These are phyloP conservation scores for Haematococcus lacustris DNA, from an alignment of 139 green algal species.

Conservation along the genomic window DNA sequence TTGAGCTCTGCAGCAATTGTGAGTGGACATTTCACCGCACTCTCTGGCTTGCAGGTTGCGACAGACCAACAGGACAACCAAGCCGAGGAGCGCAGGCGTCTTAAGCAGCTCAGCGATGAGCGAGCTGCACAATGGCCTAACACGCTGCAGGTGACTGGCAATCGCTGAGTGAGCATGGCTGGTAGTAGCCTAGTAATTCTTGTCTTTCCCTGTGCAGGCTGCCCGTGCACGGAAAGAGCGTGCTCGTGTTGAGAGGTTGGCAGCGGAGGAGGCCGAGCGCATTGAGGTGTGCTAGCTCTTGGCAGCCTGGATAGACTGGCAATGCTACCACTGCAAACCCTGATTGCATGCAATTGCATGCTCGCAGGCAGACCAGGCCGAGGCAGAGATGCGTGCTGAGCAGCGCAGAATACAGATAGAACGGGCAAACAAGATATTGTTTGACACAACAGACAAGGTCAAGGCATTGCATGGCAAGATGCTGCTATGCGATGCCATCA, in stretches of 20 bases:
- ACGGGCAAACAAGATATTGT: slow-evolving; percentile 72
- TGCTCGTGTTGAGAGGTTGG: slow-evolving; percentile 32
- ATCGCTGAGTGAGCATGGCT: neutral
- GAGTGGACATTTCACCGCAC: too few relatives aligned
- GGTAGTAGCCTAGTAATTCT: neutral
- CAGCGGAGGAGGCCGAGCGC: slow-evolving; percentile 52
- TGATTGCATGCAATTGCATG: too few relatives aligned
- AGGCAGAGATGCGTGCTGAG: slow-evolving; percentile 47
- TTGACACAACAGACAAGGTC: slow-evolving; percentile 59
- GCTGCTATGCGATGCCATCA: slow-evolving; percentile 57
- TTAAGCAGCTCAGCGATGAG: slow-evolving; percentile 53
- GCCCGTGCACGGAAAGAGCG: slow-evolving; percentile 49
- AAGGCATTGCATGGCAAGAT: slow-evolving; percentile 52
- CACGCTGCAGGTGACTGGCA: slow-evolving; percentile 46
- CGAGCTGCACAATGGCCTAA: slow-evolving; percentile 59
- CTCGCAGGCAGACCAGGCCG: slow-evolving; percentile 42
- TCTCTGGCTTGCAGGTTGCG: slow-evolving; percentile 36
- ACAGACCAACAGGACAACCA: slow-evolving; percentile 7
- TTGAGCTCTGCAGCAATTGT: too few relatives aligned
- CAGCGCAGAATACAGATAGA: slow-evolving; percentile 51
- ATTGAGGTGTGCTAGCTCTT: slow-evolving; percentile 45
- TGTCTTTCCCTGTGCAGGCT: too few relatives aligned
- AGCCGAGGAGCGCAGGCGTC: slow-evolving; percentile 29
- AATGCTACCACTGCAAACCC: too few relatives aligned
- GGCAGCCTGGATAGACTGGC: too few relatives aligned